Conservation (phyloP, 2,329 filamentous ascomycete genomes). For the Apiospora marii region DNA sequence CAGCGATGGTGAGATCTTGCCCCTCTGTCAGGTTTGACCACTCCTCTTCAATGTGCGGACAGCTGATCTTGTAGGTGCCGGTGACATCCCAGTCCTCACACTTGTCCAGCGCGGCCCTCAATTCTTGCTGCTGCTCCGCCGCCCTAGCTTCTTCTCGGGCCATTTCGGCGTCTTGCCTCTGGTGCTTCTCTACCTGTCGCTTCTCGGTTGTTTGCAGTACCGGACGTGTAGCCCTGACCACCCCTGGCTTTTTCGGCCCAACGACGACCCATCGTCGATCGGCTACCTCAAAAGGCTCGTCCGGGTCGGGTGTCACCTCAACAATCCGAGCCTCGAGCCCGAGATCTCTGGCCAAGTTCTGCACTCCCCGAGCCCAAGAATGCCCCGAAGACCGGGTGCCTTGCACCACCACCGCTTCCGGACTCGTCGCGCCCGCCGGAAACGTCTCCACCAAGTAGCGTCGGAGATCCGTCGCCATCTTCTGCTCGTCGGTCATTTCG, state of each 20-base stretch:
- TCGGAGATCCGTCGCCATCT: background rate
- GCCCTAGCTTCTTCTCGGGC: background rate
- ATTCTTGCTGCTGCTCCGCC: background rate
- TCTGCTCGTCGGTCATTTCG: background rate
- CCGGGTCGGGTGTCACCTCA: background rate
- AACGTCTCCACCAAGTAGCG: background rate
- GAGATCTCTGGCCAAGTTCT: background rate
- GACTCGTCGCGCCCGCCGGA: background rate
- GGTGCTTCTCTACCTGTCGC: background rate
- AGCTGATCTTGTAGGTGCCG: background rate
- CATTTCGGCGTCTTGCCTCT: background rate
- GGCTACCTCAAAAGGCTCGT: background rate
- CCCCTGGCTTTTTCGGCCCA: background rate
- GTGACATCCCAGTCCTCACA: background rate
- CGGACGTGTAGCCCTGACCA: background rate
- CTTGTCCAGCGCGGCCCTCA: background rate
- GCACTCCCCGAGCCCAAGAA: background rate
- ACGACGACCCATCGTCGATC: background rate
- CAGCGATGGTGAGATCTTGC: background rate
- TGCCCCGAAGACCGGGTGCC: background rate
- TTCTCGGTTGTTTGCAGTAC: background rate
- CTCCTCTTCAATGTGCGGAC: background rate
- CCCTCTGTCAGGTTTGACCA: background rate
- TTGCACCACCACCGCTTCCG: background rate
- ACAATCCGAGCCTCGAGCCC: background rate